Evolutionary conservation across 768 basidiomycete genomes (phyloP), one percentile per base, ranked within the genome.

Genomic region (Xerocomellus intermedius): DNA sequence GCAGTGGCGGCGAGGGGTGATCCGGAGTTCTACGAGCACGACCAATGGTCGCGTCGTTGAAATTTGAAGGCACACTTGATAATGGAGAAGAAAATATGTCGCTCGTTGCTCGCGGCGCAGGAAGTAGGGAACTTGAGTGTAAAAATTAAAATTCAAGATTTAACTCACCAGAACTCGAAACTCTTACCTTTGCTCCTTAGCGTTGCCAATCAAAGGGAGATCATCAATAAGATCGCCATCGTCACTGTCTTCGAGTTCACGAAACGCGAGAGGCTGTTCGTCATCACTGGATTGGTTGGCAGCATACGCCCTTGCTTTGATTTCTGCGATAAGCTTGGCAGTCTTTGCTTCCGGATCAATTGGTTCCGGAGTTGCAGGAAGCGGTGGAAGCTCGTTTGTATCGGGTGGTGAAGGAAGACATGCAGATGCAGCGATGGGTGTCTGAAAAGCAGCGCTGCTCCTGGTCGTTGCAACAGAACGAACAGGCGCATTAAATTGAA

Each of bases 291-390:
- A 76, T 24, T 69, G 61, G 8, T 58, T 74, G 21, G 71, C 74
- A 42, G 81, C 82, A 45, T 74, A 77, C 6, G 82, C 86, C 57
- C 74, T 77, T n/a, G 80, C 83, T 70, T 79, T 87, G 57, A 89
- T 87, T 35, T 81, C 74, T 8, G 80, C 84, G 43, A 90, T 83
- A 30, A 88, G 74, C 61, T 77, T 73, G 16, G 79, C 79, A 3
- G 87, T 75, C 66, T 83, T 87, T 36, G 65, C 46, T 48, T 72
- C 66, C 0, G 63, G 46, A 49, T 74, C 68, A 7, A 76, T 58
- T 4, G 71, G 59, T 32, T 66, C 48, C 1, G 74, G 75, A 0
- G 71, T 72, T 30, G 65, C 54, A 7, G 71, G 72, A 12, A 65
- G 56, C 10, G 66, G 63, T 1, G 54, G 55, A 22, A 57, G 47